phyloP scores from a whole-genome alignment of 83 land plant species.

The Picea abies region DNA sequence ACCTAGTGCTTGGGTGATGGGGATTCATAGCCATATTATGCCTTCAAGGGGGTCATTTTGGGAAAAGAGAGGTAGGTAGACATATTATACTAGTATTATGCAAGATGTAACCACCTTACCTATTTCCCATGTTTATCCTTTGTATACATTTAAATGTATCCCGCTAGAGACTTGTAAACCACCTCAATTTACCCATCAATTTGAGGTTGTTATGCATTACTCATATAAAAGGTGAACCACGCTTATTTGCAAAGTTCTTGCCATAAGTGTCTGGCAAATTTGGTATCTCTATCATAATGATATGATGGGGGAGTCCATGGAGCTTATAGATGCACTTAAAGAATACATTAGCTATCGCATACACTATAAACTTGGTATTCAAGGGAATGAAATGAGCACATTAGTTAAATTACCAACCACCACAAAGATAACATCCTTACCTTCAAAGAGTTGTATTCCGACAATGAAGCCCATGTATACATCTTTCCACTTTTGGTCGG shows the following conservation, averaged over 20 bases:
- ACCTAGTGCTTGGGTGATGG: neutral
- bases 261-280: neutral
- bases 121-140: neutral
- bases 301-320: neutral
- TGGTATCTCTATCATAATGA: neutral
- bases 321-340: neutral
- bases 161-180: neutral
- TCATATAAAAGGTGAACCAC: neutral
- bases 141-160: neutral
- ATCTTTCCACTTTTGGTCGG: neutral
- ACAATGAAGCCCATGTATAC: neutral
- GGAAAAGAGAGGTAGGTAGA: neutral
- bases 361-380: neutral
- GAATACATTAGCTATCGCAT: neutral
- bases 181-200: neutral
- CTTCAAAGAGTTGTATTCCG: neutral
- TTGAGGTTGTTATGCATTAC: neutral
- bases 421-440: neutral
- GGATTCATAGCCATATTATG: neutral
- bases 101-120: neutral
- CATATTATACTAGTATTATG: neutral
- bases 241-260: neutral
- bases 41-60: neutral
- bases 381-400: neutral
- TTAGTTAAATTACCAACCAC: neutral